These are phyloP conservation scores for Hygrophila difformis DNA, from an alignment of 257 asterid genomes.

Conservation along the genomic window DNA sequence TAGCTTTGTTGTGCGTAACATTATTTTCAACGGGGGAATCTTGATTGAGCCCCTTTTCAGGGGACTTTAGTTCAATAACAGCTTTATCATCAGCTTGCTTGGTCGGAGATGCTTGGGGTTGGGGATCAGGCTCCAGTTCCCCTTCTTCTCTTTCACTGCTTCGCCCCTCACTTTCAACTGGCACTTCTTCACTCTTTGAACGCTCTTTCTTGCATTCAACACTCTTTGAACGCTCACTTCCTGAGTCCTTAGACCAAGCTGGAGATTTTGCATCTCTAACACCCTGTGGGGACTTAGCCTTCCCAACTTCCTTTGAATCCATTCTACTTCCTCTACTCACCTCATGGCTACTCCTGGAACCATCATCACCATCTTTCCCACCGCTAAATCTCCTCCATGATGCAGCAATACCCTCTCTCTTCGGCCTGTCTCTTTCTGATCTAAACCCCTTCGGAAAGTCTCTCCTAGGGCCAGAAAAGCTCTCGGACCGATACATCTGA, in stretches of 20 bases:
- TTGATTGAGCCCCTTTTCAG: slow-evolving; percentile 25
- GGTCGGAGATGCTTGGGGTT: slow-evolving; percentile 29
- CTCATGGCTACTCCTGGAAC: slow-evolving; percentile 48
- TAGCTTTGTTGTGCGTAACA: slow-evolving; percentile 19
- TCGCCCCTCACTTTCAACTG: slow-evolving; percentile 47
- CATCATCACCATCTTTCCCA: slow-evolving; percentile 75
- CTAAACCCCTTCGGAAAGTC: slow-evolving; percentile 92
- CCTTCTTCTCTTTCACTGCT: slow-evolving; percentile 94
- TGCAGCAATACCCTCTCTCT: slow-evolving; percentile 68
- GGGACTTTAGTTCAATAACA: slow-evolving; percentile 26
- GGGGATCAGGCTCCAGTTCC: slow-evolving; percentile 91
- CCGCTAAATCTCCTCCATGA: slow-evolving; percentile 78
- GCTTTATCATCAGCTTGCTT: slow-evolving; percentile 38
- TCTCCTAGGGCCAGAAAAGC: slow-evolving; percentile 83
- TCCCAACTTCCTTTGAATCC: slow-evolving; percentile 55
- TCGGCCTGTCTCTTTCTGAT: slow-evolving; percentile 90
- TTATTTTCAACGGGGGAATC: slow-evolving; percentile 23
- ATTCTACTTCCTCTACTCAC: slow-evolving; percentile 40
- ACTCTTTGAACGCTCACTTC: slow-evolving; percentile 87
- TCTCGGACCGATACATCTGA: slow-evolving; percentile 70
- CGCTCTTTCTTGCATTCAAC: slow-evolving; percentile 68
- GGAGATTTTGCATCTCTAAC: slow-evolving; percentile 71
- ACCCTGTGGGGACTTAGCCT: slow-evolving; percentile 61
- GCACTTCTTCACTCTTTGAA: slow-evolving; percentile 54
- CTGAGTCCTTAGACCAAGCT: slow-evolving; percentile 93